A percentile compares a stretch with the other conserved stretches of the same genome.
These are phyloP conservation scores for Talaromyces liani DNA, from an alignment of 495 filamentous ascomycete species.

Conservation along the genomic window DNA sequence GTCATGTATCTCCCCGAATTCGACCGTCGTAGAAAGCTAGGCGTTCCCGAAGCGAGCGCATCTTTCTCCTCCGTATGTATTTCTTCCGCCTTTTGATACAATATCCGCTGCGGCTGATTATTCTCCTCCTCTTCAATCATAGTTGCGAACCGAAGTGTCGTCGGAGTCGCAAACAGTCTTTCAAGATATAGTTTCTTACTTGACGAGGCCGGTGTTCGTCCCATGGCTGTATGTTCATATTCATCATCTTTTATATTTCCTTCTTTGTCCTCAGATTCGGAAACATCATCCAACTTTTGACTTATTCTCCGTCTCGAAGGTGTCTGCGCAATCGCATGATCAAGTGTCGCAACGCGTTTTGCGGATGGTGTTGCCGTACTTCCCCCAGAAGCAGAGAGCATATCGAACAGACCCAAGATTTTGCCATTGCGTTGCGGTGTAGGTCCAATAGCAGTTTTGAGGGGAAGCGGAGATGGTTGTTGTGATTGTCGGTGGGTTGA, in stretches of 20 bases:
- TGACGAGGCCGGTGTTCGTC: slow-evolving; percentile 55
- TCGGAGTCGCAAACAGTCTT: slow-evolving; percentile 57
- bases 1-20: slow-evolving; percentile 25
- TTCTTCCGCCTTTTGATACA: slow-evolving; percentile 19
- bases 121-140: slow-evolving; percentile 28
- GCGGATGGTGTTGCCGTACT: slow-evolving; percentile 36
- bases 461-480: slow-evolving; percentile 22
- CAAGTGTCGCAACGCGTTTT: slow-evolving; percentile 21
- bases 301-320: slow-evolving; percentile 26
- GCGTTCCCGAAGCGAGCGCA: slow-evolving; percentile 44
- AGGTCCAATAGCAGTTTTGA: slow-evolving; percentile 58
- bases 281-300: slow-evolving; percentile 17
- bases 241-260: slow-evolving; percentile 26
- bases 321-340: slow-evolving; percentile 30
- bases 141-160: slow-evolving; percentile 36
- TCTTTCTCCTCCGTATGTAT: slow-evolving; percentile 10
- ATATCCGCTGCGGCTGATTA: slow-evolving; percentile 9
- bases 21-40: slow-evolving; percentile 63
- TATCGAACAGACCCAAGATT: slow-evolving; percentile 86
- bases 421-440: slow-evolving; percentile 88
- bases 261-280: slow-evolving; percentile 20
- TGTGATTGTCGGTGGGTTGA: slow-evolving; percentile 36
- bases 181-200: slow-evolving; percentile 56
- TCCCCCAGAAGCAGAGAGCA: slow-evolving; percentile 55
- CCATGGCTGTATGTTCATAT: slow-evolving; percentile 29